Evolutionary conservation across 2,329 filamentous ascomycete genomes (phyloP), one percentile per base, ranked within the genome.

Genomic region (Claviceps capensis): DNA sequence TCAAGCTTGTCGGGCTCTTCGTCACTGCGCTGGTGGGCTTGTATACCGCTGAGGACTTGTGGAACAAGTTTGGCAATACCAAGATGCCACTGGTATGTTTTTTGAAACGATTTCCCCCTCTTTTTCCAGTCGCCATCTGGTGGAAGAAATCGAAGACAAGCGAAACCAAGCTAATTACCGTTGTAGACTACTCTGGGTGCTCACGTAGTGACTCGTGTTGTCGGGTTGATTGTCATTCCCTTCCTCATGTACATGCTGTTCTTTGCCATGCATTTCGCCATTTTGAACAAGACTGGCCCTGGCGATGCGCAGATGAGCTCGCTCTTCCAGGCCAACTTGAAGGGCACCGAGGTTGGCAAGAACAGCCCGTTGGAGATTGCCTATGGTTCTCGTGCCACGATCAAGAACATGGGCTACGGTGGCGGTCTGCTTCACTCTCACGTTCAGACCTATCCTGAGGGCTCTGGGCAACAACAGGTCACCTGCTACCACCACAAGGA

Each of bases 221-320:
- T 91, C 54, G 89, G 89, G 48, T 77, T 98, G 54, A 98, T 98
- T 56, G 65, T 95, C 55, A 78, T 98, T 49, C 93, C 93, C 6
- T 75, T 94, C 63, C 72, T 91, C 53, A 88, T 98, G 61, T 98
- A 98, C 73, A 83, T 96, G 71, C 83, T 96, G 66, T 95, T 89
- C 44, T 98, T 98, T 68, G 94, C 86, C 61, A 71, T 95, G 51
- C 93, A 98, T 71, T 98, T 98, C 69, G 77, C 88, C 56, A 88
- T 98, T 56, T 79, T 98, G 53, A 88, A 94, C 68, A 91, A 88
- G 71, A 91, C 85, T 61, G 93, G 93, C 19, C 93, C 94, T 7
- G 93, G 93, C 51, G 93, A 98, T 72, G 93, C 93, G n/a, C 93
- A 98, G 71, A 98, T 98, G 93, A 96, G 90, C 72, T 98, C 93